Base-by-base conservation (phyloP, 148 eudicot species). In the Nyssa sinensis region DNA sequence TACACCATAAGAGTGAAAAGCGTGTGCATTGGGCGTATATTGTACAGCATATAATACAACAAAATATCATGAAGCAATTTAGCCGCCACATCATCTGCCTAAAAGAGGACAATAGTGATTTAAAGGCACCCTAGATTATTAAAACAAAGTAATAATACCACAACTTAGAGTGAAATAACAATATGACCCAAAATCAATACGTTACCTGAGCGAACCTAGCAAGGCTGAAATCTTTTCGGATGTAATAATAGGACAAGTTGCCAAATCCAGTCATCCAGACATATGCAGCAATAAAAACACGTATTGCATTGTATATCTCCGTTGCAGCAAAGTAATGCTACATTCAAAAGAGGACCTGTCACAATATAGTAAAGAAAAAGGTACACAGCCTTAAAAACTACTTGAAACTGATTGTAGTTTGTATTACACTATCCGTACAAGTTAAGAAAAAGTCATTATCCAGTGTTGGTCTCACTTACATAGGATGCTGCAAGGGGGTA, bases 201-300 rank as follows among this genome's bases (percentile, higher is more conserved):
- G 30, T 83, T 65, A 91, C 96, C 96, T 93, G 98, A 77, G 87
- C 88, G 83, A 89, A 93, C 63, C 96, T 90, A 64, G 88, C 90
- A 78, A 91, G 62, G 60, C 94, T 89, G 70, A 91, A 91, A 83
- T 93, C 98, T 75, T 93, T 91, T 75, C 90, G 80, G 75, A 93
- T 86, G 82, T 91, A 93, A 81, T 93, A 93, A 76, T 93, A 91
- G 64, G 98, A 93, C 84, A 93, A 93, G 83, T 93, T 93, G 37
- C 96, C 98, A 80, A 93, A 93, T 62, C 98, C 98, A 79, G 96
- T 93, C 98, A 93, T 91, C 98, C 97, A 93, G 35, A 93, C 98
- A 82, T 91, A 93, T 71, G 92, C 98, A 85, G 98, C 97, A 80
- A 93, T 91, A 81, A 93, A 93, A 77, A 93, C 83, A 79, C 96